Percentiles rank a stretch among this genome's conserved stretches.
phyloP scores from a whole-genome alignment of 192 early-diverging fungal species.

The Backusella circina region DNA sequence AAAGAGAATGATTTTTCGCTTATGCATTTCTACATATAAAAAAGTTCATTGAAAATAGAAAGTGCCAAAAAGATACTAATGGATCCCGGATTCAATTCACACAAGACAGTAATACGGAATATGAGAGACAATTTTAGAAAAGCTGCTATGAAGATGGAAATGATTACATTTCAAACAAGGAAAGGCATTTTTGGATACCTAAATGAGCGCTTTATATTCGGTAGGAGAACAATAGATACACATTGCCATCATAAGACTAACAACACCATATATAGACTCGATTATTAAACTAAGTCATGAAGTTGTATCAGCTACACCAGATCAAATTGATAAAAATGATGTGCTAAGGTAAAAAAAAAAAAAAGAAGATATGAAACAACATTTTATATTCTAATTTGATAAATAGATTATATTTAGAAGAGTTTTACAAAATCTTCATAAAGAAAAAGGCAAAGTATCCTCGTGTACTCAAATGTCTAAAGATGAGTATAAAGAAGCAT shows the following conservation, averaged over 20 bases:
- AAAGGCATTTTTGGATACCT: not conserved
- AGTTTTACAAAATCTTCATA: not conserved
- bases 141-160: not conserved
- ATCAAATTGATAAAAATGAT: not conserved
- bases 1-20: not conserved
- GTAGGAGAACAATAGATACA: not conserved
- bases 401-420: not conserved
- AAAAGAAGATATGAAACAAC: not conserved
- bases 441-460: not conserved
- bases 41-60: not conserved
- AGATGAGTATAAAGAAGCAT: not conserved
- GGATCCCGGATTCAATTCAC: not conserved
- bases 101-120: not conserved
- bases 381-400: no score
- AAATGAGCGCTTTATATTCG: not conserved
- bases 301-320: not conserved
- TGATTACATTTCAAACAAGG: no score
- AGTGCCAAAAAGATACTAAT: not conserved
- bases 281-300: not conserved
- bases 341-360: not conserved
- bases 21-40: not conserved
- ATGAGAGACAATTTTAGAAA: not conserved
- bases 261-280: not conserved
- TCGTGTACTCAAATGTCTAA: not conserved
- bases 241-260: not conserved